A percentile compares a stretch with the other conserved stretches of the same genome.
phyloP scores from a whole-genome alignment of 345 rosid genomes.

The Lepidium aucheri region DNA sequence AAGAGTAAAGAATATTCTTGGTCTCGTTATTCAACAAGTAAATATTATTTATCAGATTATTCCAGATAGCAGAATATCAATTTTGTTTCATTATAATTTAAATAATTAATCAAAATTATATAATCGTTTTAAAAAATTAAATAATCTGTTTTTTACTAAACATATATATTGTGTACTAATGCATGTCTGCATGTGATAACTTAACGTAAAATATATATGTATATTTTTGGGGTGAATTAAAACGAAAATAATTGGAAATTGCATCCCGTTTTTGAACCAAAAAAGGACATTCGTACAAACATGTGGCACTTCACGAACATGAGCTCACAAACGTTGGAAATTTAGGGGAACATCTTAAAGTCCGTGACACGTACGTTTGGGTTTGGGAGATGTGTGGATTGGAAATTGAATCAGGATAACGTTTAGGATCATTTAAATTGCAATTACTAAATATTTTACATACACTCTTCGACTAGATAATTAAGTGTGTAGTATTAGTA shows the following conservation, averaged over 20 bases:
- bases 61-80: no score
- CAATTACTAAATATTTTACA: not conserved
- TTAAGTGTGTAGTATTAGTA: no score
- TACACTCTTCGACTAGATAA: not conserved
- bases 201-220: not conserved
- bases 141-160: no score
- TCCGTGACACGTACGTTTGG: not conserved
- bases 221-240: not conserved
- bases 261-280: not conserved
- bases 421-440: not conserved
- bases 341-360: not conserved
- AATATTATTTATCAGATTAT: no score
- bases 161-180: no score
- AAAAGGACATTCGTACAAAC: not conserved
- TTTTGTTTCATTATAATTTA: no score
- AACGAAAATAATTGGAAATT: not conserved
- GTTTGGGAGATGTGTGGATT: not conserved
- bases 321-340: not conserved
- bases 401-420: not conserved
- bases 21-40: no score
- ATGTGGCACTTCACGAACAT: slow-evolving; percentile 2
- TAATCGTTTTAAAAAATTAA: no score
- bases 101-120: no score
- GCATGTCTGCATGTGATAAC: no score
- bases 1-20: no score